Evolutionary conservation across 176 grass and related monocot species (phyloP).

Genomic region (Themeda triandra): DNA sequence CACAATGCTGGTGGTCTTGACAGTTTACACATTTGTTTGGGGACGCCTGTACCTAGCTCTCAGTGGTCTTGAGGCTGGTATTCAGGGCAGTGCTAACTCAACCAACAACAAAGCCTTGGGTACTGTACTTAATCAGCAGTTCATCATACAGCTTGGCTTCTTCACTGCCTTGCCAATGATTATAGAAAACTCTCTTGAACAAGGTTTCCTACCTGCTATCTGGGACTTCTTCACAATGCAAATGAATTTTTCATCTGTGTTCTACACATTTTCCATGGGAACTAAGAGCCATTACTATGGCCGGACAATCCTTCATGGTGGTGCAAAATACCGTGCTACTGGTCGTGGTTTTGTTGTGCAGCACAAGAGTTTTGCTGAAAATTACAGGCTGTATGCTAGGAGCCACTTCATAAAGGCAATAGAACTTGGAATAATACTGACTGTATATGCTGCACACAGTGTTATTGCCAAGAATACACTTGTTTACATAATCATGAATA

Average conservation of each 20-base stretch:
- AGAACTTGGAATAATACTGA: conserved; percentile 92
- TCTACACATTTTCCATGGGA: conserved; percentile 99
- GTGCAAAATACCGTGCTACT: conserved; percentile 95
- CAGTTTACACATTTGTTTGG: conserved; percentile 94
- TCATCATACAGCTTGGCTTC: conserved; percentile 85
- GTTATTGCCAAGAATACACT: conserved; percentile 74
- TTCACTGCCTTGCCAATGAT: conserved; percentile 98
- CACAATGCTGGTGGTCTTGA: conserved; percentile 95
- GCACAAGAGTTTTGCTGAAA: conserved; percentile 94
- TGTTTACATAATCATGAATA: conserved; percentile 90
- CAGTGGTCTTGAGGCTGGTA: conserved; percentile 87
- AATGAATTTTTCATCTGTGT: conserved; percentile 80
- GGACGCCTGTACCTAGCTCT: conserved; percentile 89
- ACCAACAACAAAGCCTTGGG: conserved; percentile 83
- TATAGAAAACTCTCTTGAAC: conserved; percentile 88
- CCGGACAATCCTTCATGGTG: conserved; percentile 95
- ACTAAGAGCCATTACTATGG: conserved; percentile 96
- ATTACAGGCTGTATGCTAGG: conserved; percentile 92
- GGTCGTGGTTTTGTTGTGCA: conserved; percentile 97
- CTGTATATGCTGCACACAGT: conserved; percentile 83
- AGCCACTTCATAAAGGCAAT: conserved; percentile 99
- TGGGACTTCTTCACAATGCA: conserved; percentile 99
- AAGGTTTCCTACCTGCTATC: conserved; percentile 75
- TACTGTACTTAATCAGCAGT: conserved; percentile 86
- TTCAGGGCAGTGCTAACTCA: conserved; percentile 65